A percentile compares a stretch with the other conserved stretches of the same genome.
These are phyloP conservation scores for Heimioporus punctisporus DNA, from an alignment of 1,284 basidiomycete genomes.

Conservation along the genomic window DNA sequence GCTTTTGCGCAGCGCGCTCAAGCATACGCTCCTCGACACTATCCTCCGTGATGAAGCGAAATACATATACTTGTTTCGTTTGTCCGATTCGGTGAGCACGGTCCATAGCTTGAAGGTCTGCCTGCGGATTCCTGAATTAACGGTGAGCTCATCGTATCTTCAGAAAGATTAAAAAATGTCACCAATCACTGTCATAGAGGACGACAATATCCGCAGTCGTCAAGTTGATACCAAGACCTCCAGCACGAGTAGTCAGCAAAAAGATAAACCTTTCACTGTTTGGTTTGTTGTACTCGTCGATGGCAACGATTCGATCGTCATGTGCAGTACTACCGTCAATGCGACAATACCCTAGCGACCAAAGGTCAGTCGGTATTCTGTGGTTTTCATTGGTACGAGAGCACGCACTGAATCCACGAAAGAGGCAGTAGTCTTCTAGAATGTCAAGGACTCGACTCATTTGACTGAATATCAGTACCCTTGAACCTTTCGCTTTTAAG, in stretches of 20 bases:
- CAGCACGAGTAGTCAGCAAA: slow-evolving; percentile 97
- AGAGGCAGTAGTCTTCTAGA: slow-evolving; percentile 97
- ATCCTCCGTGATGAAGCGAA: slow-evolving; percentile 96
- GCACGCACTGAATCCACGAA: slow-evolving; percentile 83
- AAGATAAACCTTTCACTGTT: slow-evolving; percentile 98
- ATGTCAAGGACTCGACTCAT: slow-evolving; percentile 98
- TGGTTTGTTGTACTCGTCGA: slow-evolving; percentile 98
- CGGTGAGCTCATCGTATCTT: slow-evolving; percentile 13
- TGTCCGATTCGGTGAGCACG: slow-evolving; percentile 99
- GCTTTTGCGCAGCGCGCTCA: slow-evolving; percentile 96
- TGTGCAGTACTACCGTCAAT: slow-evolving; percentile 97
- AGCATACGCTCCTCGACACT: slow-evolving; percentile 98
- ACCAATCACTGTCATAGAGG: slow-evolving; percentile 98
- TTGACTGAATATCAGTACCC: slow-evolving; percentile 98
- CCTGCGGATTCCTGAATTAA: slow-evolving; percentile 88
- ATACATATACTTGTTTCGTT: slow-evolving; percentile 99
- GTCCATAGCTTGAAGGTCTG: slow-evolving; percentile 99
- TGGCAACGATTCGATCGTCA: slow-evolving; percentile 94
- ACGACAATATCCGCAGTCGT: slow-evolving; percentile 97
- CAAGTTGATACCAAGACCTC: slow-evolving; percentile 97
- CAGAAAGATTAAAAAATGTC: not conserved
- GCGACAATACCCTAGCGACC: slow-evolving; percentile 86
- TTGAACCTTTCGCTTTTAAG: slow-evolving; percentile 93
- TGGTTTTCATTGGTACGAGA: not conserved
- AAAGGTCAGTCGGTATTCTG: not conserved